These are phyloP conservation scores for Nicotiana noctiflora DNA, from an alignment of 257 asterid genomes.

Conservation along the genomic window DNA sequence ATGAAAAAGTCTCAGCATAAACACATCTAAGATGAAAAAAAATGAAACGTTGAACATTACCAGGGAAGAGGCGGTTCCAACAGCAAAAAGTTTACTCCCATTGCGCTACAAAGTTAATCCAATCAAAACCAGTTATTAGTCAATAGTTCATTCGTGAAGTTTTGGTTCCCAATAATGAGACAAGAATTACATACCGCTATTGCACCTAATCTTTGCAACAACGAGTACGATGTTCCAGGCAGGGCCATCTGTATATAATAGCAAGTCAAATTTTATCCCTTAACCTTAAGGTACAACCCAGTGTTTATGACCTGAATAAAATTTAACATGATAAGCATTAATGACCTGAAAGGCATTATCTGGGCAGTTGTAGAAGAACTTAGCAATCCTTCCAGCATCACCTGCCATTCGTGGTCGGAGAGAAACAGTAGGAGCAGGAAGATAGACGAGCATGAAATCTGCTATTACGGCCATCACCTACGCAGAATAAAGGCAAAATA, in stretches of 20 bases:
- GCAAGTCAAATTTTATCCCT: neutral
- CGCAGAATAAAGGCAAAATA: conserved; percentile 12
- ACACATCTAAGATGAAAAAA: neutral
- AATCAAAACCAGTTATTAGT: neutral
- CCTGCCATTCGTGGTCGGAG: conserved; percentile 62
- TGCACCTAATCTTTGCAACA: conserved; percentile 78
- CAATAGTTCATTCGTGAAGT: neutral
- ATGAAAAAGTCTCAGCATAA: neutral
- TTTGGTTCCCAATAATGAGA: neutral
- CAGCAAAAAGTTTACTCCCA: conserved; percentile 88
- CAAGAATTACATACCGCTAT: conserved; percentile 49
- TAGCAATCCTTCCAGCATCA: conserved; percentile 70
- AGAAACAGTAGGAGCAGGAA: conserved; percentile 97
- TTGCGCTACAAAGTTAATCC: conserved; percentile 51
- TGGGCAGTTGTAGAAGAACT: conserved; percentile 74
- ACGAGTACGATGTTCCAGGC: conserved; percentile 66
- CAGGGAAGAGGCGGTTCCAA: conserved; percentile 93
- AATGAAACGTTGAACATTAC: conserved; percentile 27
- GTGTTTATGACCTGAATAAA: neutral
- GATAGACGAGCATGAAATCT: conserved; percentile 96
- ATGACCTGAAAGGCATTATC: conserved; percentile 90
- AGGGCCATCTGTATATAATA: conserved; percentile 50
- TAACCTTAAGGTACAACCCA: neutral
- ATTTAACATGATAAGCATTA: neutral
- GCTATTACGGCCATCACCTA: conserved; percentile 95